Evolutionary conservation across 345 rosid genomes (phyloP).

Genomic region (Camelina neglecta): DNA sequence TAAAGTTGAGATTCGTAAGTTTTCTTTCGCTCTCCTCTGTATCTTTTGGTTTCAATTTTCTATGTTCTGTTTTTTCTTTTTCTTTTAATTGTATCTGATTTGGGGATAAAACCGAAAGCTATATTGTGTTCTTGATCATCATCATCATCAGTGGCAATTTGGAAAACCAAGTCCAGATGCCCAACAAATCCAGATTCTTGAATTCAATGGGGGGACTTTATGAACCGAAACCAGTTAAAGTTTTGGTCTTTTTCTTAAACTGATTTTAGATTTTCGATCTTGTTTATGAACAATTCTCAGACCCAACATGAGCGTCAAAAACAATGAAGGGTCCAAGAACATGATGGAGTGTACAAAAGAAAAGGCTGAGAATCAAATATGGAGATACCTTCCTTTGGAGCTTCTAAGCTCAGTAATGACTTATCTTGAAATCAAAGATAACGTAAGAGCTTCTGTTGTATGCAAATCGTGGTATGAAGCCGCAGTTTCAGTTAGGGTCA

Average conservation of each 20-base stretch:
- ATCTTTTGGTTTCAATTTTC: neutral
- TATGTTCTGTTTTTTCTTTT: no score
- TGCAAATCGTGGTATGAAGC: slow-evolving; percentile 69
- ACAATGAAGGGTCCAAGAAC: slow-evolving; percentile 11
- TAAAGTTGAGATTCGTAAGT: slow-evolving; percentile 21
- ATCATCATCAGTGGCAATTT: no score
- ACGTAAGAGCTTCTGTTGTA: slow-evolving; percentile 61
- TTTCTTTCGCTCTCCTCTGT: slow-evolving; percentile 9
- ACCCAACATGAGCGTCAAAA: slow-evolving; percentile 15
- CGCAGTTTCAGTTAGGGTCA: slow-evolving; percentile 60
- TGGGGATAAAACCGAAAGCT: no score
- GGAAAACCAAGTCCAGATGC: neutral
- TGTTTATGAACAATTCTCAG: neutral
- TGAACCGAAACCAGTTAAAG: neutral
- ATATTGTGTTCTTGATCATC: no score
- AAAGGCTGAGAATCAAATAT: slow-evolving; percentile 16
- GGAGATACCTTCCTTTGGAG: slow-evolving; percentile 39
- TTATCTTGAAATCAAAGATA: slow-evolving; percentile 55
- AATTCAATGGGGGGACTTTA: neutral
- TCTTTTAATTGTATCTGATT: no score
- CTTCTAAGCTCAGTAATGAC: slow-evolving; percentile 59
- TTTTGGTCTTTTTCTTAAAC: neutral
- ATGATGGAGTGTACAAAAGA: slow-evolving; percentile 26
- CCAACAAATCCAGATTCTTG: slow-evolving; percentile 10
- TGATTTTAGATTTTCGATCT: neutral